A percentile compares a stretch with the other conserved stretches of the same genome.
Evolutionary conservation across 75 land plant species (phyloP).

Genomic region (Pinus tabuliformis): DNA sequence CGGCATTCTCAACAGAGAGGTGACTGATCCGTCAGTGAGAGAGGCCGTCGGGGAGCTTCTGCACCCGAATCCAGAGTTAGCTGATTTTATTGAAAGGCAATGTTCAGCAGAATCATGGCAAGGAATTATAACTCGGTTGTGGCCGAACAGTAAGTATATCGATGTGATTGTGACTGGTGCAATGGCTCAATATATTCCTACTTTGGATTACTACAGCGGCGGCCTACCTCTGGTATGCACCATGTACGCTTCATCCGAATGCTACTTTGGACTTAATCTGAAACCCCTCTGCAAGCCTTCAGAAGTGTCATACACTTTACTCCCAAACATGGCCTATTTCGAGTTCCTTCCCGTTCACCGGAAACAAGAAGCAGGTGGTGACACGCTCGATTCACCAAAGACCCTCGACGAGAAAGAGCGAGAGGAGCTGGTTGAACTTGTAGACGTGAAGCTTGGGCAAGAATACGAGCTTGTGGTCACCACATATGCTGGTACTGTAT

Average conservation of each 20-base stretch:
- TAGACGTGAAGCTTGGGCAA: constrained; percentile 66
- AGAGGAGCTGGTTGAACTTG: constrained; percentile 35
- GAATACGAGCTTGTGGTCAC: constrained; percentile 95
- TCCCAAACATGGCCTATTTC: constrained; percentile 32
- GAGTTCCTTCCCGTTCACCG: constrained; percentile 29
- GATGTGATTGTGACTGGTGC: constrained; percentile 39
- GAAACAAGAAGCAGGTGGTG: constrained; percentile 19
- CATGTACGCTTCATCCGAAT: constrained; percentile 30
- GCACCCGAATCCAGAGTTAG: constrained; percentile 21
- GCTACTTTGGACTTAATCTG: constrained; percentile 34
- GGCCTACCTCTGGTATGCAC: constrained; percentile 34
- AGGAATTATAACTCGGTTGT: constrained; percentile 47
- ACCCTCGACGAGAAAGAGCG: not conserved
- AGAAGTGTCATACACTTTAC: constrained; percentile 20
- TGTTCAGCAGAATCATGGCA: constrained; percentile 28
- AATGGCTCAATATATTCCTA: constrained; percentile 46
- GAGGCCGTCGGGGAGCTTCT: constrained; percentile 12
- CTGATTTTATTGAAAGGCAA: constrained; percentile 13
- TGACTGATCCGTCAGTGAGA: constrained; percentile 13
- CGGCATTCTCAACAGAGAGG: constrained; percentile 14
- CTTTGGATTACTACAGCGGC: constrained; percentile 19
- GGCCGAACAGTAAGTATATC: constrained; percentile 44
- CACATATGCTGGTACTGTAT: constrained; percentile 60
- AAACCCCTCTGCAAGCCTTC: constrained; percentile 13
- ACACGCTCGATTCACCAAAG: not conserved